phyloP scores from a whole-genome alignment of 345 rosid genomes.

The Eucalyptus erythrocorys region DNA sequence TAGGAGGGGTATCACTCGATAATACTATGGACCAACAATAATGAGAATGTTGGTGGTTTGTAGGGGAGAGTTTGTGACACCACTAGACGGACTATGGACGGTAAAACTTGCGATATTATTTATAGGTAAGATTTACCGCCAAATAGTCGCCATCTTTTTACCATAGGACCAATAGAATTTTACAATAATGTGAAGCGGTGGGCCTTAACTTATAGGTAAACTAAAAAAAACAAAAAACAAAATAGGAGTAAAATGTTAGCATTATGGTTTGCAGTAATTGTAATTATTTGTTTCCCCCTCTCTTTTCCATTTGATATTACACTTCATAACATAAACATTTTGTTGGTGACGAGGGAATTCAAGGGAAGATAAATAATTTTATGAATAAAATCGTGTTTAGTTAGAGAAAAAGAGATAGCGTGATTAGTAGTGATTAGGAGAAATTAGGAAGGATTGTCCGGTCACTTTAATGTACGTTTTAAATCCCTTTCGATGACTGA shows the following conservation, averaged over 20 bases:
- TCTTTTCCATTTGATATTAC: neutral
- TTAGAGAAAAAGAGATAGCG: neutral
- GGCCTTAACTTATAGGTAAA: neutral
- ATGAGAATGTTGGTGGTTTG: neutral
- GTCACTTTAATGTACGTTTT: neutral
- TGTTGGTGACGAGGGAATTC: neutral
- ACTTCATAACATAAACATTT: neutral
- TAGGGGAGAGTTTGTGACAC: neutral
- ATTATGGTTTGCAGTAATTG: neutral
- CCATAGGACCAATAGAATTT: neutral
- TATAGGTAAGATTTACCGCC: neutral
- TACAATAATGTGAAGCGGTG: neutral
- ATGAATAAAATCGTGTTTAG: neutral
- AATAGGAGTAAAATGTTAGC: neutral
- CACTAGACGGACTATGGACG: neutral
- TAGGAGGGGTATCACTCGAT: neutral
- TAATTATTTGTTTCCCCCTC: neutral
- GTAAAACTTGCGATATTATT: neutral
- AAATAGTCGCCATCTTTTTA: neutral
- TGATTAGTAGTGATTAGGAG: neutral
- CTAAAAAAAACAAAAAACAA: accelerated
- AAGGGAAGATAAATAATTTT: neutral
- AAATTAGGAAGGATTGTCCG: neutral
- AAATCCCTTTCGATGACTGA: neutral
- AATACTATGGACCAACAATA: neutral